These are phyloP conservation scores for Camellia japonica DNA, from an alignment of 148 eudicot genomes.

Conservation along the genomic window DNA sequence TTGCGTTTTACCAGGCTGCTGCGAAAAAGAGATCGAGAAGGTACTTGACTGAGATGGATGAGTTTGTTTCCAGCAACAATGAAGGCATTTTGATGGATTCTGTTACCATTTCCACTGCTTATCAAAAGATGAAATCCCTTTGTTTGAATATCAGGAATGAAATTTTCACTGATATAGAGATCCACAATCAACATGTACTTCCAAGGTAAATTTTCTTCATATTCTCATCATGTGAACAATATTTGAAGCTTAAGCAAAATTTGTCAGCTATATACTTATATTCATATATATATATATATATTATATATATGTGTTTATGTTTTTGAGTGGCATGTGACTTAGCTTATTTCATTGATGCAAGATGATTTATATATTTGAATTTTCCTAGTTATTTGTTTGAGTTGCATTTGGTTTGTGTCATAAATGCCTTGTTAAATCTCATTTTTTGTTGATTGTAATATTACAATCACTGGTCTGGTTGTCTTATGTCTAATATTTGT, in stretches of 20 bases:
- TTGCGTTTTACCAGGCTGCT: constrained; percentile 58
- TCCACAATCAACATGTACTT: constrained; percentile 84
- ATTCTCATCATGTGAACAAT: neutral
- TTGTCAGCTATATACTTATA: neutral
- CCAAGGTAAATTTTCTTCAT: constrained; percentile 56
- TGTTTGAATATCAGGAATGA: constrained; percentile 82
- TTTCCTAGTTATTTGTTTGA: neutral
- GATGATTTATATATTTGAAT: neutral
- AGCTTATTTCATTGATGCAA: no score
- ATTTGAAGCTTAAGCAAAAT: neutral
- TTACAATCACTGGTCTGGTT: no score
- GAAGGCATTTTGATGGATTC: constrained; percentile 65
- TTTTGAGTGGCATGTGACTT: neutral
- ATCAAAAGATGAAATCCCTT: constrained; percentile 81
- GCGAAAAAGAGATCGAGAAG: constrained; percentile 90
- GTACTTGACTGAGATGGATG: constrained; percentile 86
- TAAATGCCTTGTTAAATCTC: no score
- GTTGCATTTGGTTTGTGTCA: neutral
- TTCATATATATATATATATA: neutral
- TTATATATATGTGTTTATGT: neutral
- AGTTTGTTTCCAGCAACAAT: constrained; percentile 58
- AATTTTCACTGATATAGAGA: constrained; percentile 81
- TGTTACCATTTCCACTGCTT: constrained; percentile 62
- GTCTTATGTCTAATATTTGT: no score
- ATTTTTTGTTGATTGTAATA: no score